phyloP scores from a whole-genome alignment of 2,329 filamentous ascomycete species.

The Ophiognomonia clavigignenti-juglandacearum region DNA sequence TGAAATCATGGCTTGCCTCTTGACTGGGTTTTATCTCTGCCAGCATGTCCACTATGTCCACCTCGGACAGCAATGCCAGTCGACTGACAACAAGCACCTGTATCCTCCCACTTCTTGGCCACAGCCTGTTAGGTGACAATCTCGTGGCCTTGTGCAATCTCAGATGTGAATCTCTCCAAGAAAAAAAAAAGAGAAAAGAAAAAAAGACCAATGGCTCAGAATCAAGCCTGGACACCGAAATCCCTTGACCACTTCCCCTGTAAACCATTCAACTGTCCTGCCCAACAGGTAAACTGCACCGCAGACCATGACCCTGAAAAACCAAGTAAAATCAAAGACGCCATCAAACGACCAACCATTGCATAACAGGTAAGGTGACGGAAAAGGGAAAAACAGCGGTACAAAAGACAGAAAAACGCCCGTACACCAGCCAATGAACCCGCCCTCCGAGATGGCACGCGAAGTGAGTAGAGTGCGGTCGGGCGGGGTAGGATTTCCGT shows the following conservation, averaged over 20 bases:
- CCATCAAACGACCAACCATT: neutral
- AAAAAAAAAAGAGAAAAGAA: too few relatives aligned
- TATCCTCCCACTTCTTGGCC: neutral
- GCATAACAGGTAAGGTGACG: constrained; percentile 3
- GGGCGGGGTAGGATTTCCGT: too few relatives aligned
- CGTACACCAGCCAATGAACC: constrained; percentile 1
- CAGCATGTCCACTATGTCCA: neutral
- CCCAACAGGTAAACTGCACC: neutral
- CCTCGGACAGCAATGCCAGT: neutral
- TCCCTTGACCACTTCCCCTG: neutral
- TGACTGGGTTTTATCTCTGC: neutral
- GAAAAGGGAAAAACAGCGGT: neutral
- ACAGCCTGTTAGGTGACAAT: neutral
- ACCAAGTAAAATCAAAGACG: neutral
- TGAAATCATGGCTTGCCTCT: too few relatives aligned
- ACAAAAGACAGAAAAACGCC: too few relatives aligned
- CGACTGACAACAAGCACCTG: neutral
- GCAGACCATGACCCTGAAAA: neutral
- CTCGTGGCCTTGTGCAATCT: constrained; percentile 6
- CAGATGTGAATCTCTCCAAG: neutral
- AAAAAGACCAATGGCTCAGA: too few relatives aligned
- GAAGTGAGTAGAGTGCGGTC: too few relatives aligned
- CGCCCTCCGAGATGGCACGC: neutral
- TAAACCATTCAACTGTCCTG: neutral
- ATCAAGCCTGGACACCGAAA: neutral